phyloP scores from a whole-genome alignment of 2,329 filamentous ascomycete species.

The Exophiala calicioides region DNA sequence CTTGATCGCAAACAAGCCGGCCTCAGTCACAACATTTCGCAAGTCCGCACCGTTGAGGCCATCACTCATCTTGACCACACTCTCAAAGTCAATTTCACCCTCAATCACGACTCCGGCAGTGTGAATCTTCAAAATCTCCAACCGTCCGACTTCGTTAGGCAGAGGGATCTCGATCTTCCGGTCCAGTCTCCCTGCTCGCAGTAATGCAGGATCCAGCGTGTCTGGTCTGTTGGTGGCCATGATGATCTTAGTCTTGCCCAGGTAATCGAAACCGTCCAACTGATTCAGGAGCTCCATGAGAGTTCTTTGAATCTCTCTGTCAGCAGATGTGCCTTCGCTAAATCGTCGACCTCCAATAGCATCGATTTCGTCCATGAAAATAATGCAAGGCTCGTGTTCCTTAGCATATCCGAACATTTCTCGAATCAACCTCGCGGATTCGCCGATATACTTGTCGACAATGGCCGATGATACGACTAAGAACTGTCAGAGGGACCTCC shows the following conservation, averaged over 20 bases:
- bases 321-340: conserved; percentile 94
- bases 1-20: conserved; percentile 96
- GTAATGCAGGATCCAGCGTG: conserved; percentile 87
- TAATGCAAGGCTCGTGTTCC: conserved; percentile 98
- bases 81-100: conserved; percentile 97
- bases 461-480: conserved; percentile 96
- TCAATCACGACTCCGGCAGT: conserved; percentile 81
- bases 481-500: background rate
- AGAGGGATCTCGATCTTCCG: conserved; percentile 97
- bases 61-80: conserved; percentile 99
- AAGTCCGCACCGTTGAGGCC: conserved; percentile 96
- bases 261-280: conserved; percentile 97
- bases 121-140: conserved; percentile 99
- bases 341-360: conserved; percentile 96
- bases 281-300: conserved; percentile 99
- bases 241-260: conserved; percentile 99
- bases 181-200: conserved; percentile 90
- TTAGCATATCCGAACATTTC: conserved; percentile 99
- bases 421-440: conserved; percentile 92
- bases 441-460: conserved; percentile 99
- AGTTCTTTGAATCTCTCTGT: conserved; percentile 96
- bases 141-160: conserved; percentile 91
- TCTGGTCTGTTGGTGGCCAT: conserved; percentile 99
- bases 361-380: conserved; percentile 99
- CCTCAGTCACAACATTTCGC: conserved; percentile 96